These are phyloP conservation scores for Kodamaea kakaduensis DNA, from an alignment of 805 yeast species.

Conservation along the genomic window DNA sequence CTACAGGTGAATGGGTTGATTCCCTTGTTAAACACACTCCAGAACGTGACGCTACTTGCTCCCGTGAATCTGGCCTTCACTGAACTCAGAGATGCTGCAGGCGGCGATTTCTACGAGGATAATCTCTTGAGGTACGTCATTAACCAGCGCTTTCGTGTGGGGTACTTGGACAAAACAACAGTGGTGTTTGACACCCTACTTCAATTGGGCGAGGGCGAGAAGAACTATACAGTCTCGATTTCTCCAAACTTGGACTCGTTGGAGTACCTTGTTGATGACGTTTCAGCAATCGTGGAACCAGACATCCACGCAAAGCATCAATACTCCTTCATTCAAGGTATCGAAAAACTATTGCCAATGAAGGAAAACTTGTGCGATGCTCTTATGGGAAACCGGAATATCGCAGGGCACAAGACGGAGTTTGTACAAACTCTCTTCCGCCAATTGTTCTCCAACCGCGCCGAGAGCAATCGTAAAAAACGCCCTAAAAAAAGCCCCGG, in stretches of 20 bases:
- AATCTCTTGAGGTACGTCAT: slow-evolving; percentile 23
- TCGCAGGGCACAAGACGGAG: slow-evolving; percentile 21
- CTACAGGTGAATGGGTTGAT: slow-evolving; percentile 61
- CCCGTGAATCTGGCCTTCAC: slow-evolving; percentile 78
- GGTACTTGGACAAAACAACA: slow-evolving; percentile 21
- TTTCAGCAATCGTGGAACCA: slow-evolving; percentile 49
- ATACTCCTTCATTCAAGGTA: slow-evolving; percentile 63
- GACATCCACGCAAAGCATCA: slow-evolving; percentile 60
- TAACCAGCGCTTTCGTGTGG: slow-evolving; percentile 31
- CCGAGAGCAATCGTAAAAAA: background rate
- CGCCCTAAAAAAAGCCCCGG: slow-evolving; percentile 6
- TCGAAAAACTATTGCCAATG: slow-evolving; percentile 42
- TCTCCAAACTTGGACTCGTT: slow-evolving; percentile 23
- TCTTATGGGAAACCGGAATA: slow-evolving; percentile 22
- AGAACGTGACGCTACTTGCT: slow-evolving; percentile 70
- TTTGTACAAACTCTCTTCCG: slow-evolving; percentile 27
- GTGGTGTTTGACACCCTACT: slow-evolving; percentile 31
- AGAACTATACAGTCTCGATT: slow-evolving; percentile 19
- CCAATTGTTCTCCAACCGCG: slow-evolving; percentile 19
- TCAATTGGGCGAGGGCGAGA: slow-evolving; percentile 6
- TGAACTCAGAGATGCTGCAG: slow-evolving; percentile 9
- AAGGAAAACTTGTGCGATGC: slow-evolving; percentile 35
- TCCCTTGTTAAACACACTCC: slow-evolving; percentile 54
- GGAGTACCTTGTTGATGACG: slow-evolving; percentile 40
- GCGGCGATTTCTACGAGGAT: slow-evolving; percentile 8